Conservation (phyloP, 176 grass and related monocot species). For the Eleusine coracana region DNA sequence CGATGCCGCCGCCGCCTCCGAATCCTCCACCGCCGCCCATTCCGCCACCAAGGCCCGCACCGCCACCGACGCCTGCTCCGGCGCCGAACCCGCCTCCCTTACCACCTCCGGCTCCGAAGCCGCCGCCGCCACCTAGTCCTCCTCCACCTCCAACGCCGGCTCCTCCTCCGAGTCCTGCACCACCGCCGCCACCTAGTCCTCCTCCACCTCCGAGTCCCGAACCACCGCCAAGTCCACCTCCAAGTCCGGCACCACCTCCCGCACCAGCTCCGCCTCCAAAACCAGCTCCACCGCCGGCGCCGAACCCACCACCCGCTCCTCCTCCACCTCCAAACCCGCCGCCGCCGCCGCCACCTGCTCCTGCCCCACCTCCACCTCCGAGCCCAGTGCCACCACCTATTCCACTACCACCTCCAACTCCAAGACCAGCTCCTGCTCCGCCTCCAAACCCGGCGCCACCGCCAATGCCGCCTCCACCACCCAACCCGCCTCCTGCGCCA, state of each 20-base stretch:
- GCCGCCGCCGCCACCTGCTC: not conserved
- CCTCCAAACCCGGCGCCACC: constrained; percentile 3
- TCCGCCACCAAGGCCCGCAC: not conserved
- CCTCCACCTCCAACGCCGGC: not conserved
- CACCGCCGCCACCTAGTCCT: not conserved
- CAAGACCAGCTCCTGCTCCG: constrained; percentile 7
- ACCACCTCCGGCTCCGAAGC: not conserved
- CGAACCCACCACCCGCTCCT: constrained; percentile 10
- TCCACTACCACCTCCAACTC: not conserved
- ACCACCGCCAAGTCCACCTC: not conserved
- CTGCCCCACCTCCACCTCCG: not conserved
- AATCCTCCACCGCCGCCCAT: not conserved
- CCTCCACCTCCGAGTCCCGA: not conserved
- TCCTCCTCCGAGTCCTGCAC: not conserved
- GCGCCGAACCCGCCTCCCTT: not conserved
- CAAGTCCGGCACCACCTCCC: constrained; percentile 1
- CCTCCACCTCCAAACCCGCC: not conserved
- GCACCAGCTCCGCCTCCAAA: not conserved
- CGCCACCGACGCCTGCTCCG: not conserved
- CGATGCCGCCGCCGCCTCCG: not conserved
- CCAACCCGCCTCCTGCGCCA: not conserved
- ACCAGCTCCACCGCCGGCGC: not conserved
- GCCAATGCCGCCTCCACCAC: constrained; percentile 29
- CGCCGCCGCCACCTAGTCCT: not conserved
- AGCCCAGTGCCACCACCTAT: not conserved